Percentiles rank a stretch among this genome's conserved stretches.
These are phyloP conservation scores for Mortierella sp. DNA, from an alignment of 371 early-diverging fungal genomes.

Conservation along the genomic window DNA sequence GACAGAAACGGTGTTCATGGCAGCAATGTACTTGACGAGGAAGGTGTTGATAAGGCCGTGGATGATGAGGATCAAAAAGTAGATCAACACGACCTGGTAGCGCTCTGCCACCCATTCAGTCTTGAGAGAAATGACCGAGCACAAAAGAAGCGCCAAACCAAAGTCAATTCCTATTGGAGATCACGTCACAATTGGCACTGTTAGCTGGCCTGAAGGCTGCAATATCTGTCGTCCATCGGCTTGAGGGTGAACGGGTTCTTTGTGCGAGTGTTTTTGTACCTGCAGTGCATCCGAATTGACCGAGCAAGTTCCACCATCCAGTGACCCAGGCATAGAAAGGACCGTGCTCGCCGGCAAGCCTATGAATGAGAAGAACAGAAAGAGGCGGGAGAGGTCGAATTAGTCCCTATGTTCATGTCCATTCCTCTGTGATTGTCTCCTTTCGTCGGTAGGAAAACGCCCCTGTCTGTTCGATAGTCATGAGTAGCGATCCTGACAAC, in stretches of 20 bases:
- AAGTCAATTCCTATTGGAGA: slow-evolving; percentile 61
- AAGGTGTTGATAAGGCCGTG: slow-evolving; percentile 71
- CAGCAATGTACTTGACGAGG: slow-evolving; percentile 61
- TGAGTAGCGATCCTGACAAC: too few relatives aligned
- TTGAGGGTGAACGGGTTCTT: not conserved
- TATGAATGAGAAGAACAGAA: not conserved
- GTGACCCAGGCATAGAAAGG: slow-evolving; percentile 57
- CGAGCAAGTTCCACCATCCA: slow-evolving; percentile 59
- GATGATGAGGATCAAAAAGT: slow-evolving; percentile 65
- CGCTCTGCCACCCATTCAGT: slow-evolving; percentile 61
- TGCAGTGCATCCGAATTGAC: slow-evolving; percentile 59
- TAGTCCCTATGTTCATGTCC: not conserved
- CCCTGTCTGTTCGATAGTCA: not conserved
- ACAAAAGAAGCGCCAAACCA: slow-evolving; percentile 66
- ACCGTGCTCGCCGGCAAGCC: slow-evolving; percentile 42
- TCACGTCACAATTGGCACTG: not conserved
- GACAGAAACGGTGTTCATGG: slow-evolving; percentile 65
- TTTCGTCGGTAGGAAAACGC: not conserved
- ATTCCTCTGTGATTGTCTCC: not conserved
- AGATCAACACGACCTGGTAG: slow-evolving; percentile 62
- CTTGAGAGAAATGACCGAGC: slow-evolving; percentile 62
- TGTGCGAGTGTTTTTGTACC: not conserved
- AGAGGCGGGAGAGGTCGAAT: not conserved
- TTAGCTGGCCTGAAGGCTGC: not conserved
- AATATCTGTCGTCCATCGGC: not conserved